Conservation (phyloP, 129 eudicot species). For the Saussurea involucrata region DNA sequence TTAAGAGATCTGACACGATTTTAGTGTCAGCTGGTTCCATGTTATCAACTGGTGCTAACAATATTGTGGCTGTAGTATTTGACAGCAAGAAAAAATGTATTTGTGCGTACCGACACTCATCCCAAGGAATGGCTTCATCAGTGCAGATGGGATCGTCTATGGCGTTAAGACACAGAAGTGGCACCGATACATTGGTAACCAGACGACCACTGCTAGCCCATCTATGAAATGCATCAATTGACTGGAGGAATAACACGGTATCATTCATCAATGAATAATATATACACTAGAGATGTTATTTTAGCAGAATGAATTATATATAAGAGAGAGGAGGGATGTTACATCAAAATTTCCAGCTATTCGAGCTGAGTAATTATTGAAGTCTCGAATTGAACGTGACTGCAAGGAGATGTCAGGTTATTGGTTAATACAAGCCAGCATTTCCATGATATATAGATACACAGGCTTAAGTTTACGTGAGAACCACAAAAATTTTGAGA, state of each 20-base stretch:
- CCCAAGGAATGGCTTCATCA: constrained; percentile 91
- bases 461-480: too few relatives aligned
- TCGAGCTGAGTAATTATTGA: constrained; percentile 72
- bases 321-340: not conserved
- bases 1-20: too few relatives aligned
- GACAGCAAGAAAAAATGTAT: not conserved
- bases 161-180: constrained; percentile 87
- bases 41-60: too few relatives aligned
- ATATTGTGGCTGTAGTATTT: not conserved
- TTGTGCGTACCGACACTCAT: constrained; percentile 66
- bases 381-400: constrained; percentile 76
- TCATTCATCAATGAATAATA: constrained; percentile 21
- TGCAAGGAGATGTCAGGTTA: constrained; percentile 22
- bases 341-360: constrained; percentile 77
- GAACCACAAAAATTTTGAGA: too few relatives aligned
- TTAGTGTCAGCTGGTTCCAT: too few relatives aligned
- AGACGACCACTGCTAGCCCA: constrained; percentile 62
- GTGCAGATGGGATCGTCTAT: constrained; percentile 97
- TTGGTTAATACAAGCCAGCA: not conserved
- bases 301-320: not conserved
- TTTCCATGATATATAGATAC: too few relatives aligned
- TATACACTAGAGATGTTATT: not conserved
- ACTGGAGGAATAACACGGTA: constrained; percentile 31
- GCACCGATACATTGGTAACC: constrained; percentile 66
- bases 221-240: constrained; percentile 86